Conservation (phyloP, 1,284 basidiomycete species). For the Tremellales sp. region DNA sequence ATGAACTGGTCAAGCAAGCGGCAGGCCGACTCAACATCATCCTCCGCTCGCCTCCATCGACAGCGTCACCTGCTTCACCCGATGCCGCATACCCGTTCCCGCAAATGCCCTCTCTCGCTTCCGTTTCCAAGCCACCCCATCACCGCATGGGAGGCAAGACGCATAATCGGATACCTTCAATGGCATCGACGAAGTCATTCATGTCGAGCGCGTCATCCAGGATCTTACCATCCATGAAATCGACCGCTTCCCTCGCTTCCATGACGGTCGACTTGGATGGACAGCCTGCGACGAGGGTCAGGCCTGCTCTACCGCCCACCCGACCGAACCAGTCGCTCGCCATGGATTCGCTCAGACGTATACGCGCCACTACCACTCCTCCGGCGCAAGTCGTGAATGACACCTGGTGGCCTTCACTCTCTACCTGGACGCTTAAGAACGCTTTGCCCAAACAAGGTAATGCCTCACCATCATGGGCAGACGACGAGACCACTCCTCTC, state of each 20-base stretch:
- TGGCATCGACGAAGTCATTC: slow-evolving; percentile 10
- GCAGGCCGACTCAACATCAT: slow-evolving; percentile 33
- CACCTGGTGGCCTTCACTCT: not conserved
- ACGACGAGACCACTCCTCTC: too few species aligned
- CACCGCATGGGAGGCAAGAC: not conserved
- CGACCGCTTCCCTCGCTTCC: slow-evolving; percentile 17
- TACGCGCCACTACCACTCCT: not conserved
- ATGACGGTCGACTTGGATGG: slow-evolving; percentile 1
- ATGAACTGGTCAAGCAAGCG: slow-evolving; percentile 39
- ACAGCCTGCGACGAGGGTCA: not conserved
- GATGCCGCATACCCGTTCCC: slow-evolving; percentile 19
- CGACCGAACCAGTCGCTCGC: not conserved
- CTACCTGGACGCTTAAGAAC: not conserved
- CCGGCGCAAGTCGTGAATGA: not conserved
- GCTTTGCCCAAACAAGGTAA: too few species aligned
- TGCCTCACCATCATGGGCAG: too few species aligned
- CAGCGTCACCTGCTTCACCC: not conserved
- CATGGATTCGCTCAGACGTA: not conserved
- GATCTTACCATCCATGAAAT: slow-evolving; percentile 21
- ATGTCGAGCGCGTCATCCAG: slow-evolving; percentile 9
- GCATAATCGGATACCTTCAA: slow-evolving; percentile 8
- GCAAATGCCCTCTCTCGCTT: not conserved
- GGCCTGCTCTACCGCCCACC: not conserved
- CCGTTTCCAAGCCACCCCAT: not conserved
- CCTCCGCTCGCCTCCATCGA: slow-evolving; percentile 5